Evolutionary conservation across 2,329 filamentous ascomycete genomes (phyloP).

Genomic region (Herpotrichia juniperi): DNA sequence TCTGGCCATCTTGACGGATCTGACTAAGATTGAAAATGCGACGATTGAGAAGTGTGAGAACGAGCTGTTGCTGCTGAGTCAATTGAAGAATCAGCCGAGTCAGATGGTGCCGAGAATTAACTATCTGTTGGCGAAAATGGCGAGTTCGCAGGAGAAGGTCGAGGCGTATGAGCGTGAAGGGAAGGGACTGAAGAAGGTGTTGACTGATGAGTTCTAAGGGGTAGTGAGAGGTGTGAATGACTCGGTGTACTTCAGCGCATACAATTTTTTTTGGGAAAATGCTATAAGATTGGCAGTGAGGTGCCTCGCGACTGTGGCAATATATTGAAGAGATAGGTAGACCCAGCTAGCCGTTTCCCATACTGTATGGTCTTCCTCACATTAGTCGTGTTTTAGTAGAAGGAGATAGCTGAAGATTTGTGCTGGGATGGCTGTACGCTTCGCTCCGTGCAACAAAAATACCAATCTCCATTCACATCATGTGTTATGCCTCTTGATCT

Average conservation of each 20-base stretch:
- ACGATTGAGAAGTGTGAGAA: constrained; percentile 79
- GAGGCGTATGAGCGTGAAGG: constrained; percentile 76
- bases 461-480: too few relatives aligned
- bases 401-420: too few relatives aligned
- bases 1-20: constrained; percentile 70
- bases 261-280: too few relatives aligned
- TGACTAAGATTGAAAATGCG: constrained; percentile 73
- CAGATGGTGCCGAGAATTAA: constrained; percentile 70
- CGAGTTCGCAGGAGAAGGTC: constrained; percentile 78
- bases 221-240: neutral
- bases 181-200: constrained; percentile 71
- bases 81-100: constrained; percentile 71
- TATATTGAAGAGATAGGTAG: too few relatives aligned
- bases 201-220: constrained; percentile 59
- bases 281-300: too few relatives aligned
- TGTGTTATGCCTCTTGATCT: too few relatives aligned
- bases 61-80: constrained; percentile 75
- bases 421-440: too few relatives aligned
- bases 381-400: too few relatives aligned
- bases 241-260: neutral
- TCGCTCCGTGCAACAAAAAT: too few relatives aligned
- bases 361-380: too few relatives aligned
- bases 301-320: too few relatives aligned
- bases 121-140: constrained; percentile 77
- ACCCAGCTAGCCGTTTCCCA: too few relatives aligned